Evolutionary conservation across 805 yeast genomes (phyloP).

Genomic region (Spathaspora gorwiae): DNA sequence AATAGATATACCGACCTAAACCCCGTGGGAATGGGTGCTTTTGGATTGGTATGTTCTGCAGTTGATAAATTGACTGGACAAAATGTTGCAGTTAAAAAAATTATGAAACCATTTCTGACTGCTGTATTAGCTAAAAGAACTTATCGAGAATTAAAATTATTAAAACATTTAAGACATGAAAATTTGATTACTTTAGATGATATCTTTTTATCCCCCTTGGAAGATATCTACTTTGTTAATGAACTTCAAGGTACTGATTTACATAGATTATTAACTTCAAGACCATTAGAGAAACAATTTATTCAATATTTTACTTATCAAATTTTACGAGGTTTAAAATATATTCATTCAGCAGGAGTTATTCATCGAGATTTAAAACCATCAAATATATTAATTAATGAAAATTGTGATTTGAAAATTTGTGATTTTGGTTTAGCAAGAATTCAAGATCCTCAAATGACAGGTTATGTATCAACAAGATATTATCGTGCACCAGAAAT

Average conservation of each 20-base stretch:
- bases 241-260: constrained; percentile 96
- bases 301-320: constrained; percentile 96
- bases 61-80: constrained; percentile 85
- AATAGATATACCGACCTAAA: constrained; percentile 84
- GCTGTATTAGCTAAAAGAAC: constrained; percentile 95
- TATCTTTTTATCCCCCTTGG: constrained; percentile 89
- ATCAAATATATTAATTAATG: constrained; percentile 76
- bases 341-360: constrained; percentile 89
- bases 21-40: constrained; percentile 99
- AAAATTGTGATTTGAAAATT: constrained; percentile 85
- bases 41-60: constrained; percentile 96
- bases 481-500: constrained; percentile 98
- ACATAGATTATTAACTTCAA: constrained; percentile 81
- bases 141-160: constrained; percentile 87
- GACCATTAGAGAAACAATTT: constrained; percentile 94
- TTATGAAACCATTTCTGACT: constrained; percentile 95
- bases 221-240: constrained; percentile 93
- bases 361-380: constrained; percentile 89
- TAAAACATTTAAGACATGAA: constrained; percentile 92
- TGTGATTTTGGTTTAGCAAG: constrained; percentile 95
- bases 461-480: constrained; percentile 94
- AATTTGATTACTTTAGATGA: constrained; percentile 90
- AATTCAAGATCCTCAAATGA: constrained; percentile 98
- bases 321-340: constrained; percentile 82
- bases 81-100: constrained; percentile 94